Base-by-base conservation (phyloP, 306 rosid genomes). In the Prunus dulcis region DNA sequence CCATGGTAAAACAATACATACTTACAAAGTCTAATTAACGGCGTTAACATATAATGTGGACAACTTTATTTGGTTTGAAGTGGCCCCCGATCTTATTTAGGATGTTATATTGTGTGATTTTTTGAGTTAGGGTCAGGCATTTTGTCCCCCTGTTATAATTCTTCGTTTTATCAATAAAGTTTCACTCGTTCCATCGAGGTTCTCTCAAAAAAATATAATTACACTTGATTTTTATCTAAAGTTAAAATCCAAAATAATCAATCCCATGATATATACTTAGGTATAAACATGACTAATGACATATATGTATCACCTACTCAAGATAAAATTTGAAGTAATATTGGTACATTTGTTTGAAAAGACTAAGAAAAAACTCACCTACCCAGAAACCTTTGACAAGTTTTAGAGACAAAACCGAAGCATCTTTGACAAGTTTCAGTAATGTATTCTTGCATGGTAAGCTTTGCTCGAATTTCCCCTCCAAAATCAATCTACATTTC, bases 351-450 rank as follows among this genome's bases (percentile, higher is more conserved):
- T 38, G 22, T 13, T 25, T 68, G 57, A n/a, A 20, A 19, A 3
- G n/a, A 3, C 11, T n/a, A 25, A 78, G 7, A 11, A 50, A 61
- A 62, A 61, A 60, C 23, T 73, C 68, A 75, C 79, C 65, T 8
- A 82, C 71, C 80, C 15, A 72, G 32, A 64, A 84, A 64, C 30
- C 56, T 69, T 88, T 85, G 86, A 76, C 67, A 58, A 58, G 67
- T 73, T 53, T 32, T 7, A 19, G 14, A 13, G 43, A n/a, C 61
- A 28, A 27, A 27, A 62, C 45, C 5, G 28, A 62, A 28, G 2
- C 69, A 61, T 50, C 67, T 70, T 88, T 85, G 86, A 76, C 69
- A 46, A 73, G 77, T 47, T 73, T 25, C 17, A 41, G 28, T 14
- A 41, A 63, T 23, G 56, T 23, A 23, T 72, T 8, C 62, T 72